Conservation (phyloP, 768 basidiomycete species). For the Calocera viscosa region DNA sequence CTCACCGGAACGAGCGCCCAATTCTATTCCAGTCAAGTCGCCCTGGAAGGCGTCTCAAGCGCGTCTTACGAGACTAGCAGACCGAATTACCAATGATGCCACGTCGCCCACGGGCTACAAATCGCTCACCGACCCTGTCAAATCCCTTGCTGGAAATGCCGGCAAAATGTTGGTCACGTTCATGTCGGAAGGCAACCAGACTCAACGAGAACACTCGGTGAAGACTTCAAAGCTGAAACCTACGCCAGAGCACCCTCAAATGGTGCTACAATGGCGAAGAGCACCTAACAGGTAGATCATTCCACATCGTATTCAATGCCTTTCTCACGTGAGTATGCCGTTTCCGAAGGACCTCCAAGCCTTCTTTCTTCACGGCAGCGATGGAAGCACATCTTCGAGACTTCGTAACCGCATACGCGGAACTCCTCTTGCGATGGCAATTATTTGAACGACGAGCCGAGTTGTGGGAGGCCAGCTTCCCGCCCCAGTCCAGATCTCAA, state of each 20-base stretch:
- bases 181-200: background rate
- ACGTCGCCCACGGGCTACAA: background rate
- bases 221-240: background rate
- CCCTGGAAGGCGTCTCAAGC: constrained; percentile 4
- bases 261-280: background rate
- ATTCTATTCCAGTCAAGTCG: background rate
- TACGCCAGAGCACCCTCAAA: background rate
- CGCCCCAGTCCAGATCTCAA: background rate
- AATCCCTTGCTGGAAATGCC: background rate
- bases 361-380: constrained; percentile 9
- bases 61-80: background rate
- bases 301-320: background rate
- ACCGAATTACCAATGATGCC: background rate
- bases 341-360: background rate
- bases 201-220: background rate
- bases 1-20: background rate
- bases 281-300: background rate
- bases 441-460: constrained; percentile 58
- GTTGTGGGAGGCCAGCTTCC: constrained; percentile 25
- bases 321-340: background rate
- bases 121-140: constrained; percentile 1
- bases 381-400: background rate
- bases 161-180: constrained; percentile 1
- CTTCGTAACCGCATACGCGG: constrained; percentile 42
- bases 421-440: constrained; percentile 62